phyloP scores from a whole-genome alignment of 768 basidiomycete species.

The Mycena indigotica region DNA sequence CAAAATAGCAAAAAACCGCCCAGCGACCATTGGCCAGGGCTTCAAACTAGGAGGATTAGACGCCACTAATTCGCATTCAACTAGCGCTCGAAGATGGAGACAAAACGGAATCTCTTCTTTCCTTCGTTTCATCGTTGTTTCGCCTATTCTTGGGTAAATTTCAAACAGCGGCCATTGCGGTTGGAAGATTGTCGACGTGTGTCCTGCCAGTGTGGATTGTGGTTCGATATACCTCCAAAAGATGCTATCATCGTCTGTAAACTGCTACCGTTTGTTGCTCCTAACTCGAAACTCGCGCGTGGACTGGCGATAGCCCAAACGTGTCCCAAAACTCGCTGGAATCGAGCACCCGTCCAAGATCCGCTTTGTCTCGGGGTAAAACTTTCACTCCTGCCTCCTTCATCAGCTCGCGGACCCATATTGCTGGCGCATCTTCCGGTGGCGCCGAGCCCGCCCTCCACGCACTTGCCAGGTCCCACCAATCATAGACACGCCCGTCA shows the following conservation, averaged over 20 bases:
- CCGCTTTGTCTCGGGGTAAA: slow-evolving; percentile 52
- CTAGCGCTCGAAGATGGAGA: too few species aligned
- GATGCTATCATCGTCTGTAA: not conserved
- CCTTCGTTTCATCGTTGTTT: too few species aligned
- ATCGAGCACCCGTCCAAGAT: slow-evolving; percentile 57
- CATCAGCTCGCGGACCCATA: slow-evolving; percentile 65
- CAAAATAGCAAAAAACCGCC: too few species aligned
- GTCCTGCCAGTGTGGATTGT: too few species aligned
- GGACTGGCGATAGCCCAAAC: slow-evolving; percentile 47
- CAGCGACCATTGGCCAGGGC: too few species aligned
- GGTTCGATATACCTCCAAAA: too few species aligned
- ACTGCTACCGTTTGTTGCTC: not conserved
- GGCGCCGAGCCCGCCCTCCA: slow-evolving; percentile 42
- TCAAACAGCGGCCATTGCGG: too few species aligned
- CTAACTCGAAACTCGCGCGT: slow-evolving; percentile 30
- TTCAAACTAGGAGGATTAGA: too few species aligned
- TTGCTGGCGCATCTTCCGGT: slow-evolving; percentile 39
- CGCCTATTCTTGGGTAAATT: too few species aligned
- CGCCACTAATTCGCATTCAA: too few species aligned
- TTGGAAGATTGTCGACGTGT: too few species aligned
- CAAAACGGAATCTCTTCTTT: too few species aligned
- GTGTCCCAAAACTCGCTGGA: slow-evolving; percentile 62
- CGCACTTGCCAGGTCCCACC: slow-evolving; percentile 65
- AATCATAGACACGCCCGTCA: slow-evolving; percentile 61
- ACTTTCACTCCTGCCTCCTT: slow-evolving; percentile 48